Conservation (phyloP, 805 yeast genomes). For the Myxozyma lipomycoides region DNA sequence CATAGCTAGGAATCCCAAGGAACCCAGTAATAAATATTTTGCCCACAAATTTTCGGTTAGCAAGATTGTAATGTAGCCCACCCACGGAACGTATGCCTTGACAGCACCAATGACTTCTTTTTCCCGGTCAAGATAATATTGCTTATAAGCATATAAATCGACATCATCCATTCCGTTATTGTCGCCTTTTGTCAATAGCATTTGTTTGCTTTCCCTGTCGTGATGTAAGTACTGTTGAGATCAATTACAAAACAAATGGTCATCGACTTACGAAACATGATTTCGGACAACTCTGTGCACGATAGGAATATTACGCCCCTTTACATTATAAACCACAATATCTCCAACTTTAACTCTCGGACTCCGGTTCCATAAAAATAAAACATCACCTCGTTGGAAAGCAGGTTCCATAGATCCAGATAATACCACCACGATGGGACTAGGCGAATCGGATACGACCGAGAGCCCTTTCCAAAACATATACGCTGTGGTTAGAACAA, state of each 20-base stretch:
- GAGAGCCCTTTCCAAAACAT: conserved; percentile 86
- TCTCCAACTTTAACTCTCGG: conserved; percentile 73
- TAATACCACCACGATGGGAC: conserved; percentile 93
- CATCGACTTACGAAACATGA: conserved; percentile 48
- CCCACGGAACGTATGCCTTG: conserved; percentile 81
- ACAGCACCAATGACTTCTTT: conserved; percentile 85
- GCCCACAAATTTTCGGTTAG: conserved; percentile 84
- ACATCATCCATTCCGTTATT: conserved; percentile 91
- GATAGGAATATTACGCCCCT: conserved; percentile 81
- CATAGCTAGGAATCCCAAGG: conserved; percentile 67
- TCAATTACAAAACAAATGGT: conserved; percentile 5
- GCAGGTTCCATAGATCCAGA: conserved; percentile 99
- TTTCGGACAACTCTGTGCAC: conserved; percentile 92
- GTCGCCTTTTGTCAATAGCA: conserved; percentile 87
- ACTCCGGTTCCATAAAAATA: conserved; percentile 86
- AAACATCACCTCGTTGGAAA: conserved; percentile 93
- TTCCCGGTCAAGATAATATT: conserved; percentile 69
- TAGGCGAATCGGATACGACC: conserved; percentile 71
- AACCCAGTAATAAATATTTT: conserved; percentile 70
- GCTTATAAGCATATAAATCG: conserved; percentile 72
- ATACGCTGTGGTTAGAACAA: conserved; percentile 82
- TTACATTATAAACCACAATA: conserved; percentile 84
- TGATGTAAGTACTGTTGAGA: too few relatives aligned
- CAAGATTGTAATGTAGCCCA: conserved; percentile 88
- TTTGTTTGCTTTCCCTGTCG: conserved; percentile 23